These are phyloP conservation scores for Verticillium tricorpus DNA, from an alignment of 2,329 filamentous ascomycete species.

Conservation along the genomic window DNA sequence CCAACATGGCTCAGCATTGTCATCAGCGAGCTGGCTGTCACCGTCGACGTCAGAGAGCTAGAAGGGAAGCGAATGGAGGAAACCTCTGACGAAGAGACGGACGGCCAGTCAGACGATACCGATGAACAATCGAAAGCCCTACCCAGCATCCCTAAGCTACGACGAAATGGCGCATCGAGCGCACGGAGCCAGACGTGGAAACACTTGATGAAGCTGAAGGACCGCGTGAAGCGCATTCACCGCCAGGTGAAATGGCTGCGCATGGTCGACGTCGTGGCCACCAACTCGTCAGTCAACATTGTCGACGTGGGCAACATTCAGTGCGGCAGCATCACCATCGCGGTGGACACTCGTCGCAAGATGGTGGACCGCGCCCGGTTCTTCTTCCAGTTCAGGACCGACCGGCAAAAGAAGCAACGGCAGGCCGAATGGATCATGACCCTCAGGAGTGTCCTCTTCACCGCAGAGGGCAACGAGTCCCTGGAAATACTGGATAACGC, in stretches of 20 bases:
- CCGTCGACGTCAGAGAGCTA: conserved; percentile 69
- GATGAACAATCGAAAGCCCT: conserved; percentile 3
- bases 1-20: conserved; percentile 95
- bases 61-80: conserved; percentile 41
- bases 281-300: conserved; percentile 72
- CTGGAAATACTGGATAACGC: conserved; percentile 85
- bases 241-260: conserved; percentile 83
- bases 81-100: conserved; percentile 21
- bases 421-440: conserved; percentile 95
- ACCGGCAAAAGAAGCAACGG: conserved; percentile 45
- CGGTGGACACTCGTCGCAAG: conserved; percentile 86
- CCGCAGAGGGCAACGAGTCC: conserved; percentile 76
- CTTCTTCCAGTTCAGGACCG: conserved; percentile 72
- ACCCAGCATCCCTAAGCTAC: conserved; percentile 14
- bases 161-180: conserved; percentile 22
- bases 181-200: conserved; percentile 73
- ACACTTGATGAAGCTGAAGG: conserved; percentile 72
- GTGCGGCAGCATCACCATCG: conserved; percentile 76
- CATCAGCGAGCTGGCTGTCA: conserved; percentile 78
- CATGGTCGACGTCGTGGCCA: conserved; percentile 83
- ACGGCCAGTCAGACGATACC: conserved; percentile 6
- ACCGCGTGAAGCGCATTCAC: conserved; percentile 81
- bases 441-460: conserved; percentile 82
- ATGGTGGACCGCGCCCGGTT: conserved; percentile 87
- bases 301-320: conserved; percentile 80